phyloP scores from a whole-genome alignment of 2,329 filamentous ascomycete species.

The Pseudodiploospora longispora region DNA sequence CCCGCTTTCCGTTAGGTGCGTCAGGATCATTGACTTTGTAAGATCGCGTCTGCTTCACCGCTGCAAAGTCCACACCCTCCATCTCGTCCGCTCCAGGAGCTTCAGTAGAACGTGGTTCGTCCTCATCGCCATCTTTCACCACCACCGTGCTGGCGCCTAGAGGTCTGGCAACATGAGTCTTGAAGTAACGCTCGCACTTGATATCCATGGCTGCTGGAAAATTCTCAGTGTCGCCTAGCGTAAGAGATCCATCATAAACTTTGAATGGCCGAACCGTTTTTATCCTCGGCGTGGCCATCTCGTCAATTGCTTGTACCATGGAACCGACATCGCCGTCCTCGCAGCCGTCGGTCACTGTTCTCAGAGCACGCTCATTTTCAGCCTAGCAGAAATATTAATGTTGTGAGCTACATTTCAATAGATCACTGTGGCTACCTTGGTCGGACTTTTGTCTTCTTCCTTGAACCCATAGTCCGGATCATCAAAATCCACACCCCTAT shows the following conservation, averaged over 20 bases:
- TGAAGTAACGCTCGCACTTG: conserved; percentile 83
- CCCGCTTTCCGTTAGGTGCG: conserved; percentile 68
- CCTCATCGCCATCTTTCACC: conserved; percentile 40
- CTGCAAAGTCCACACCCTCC: conserved; percentile 50
- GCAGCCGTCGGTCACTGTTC: conserved; percentile 57
- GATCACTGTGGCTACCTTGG: conserved; percentile 48
- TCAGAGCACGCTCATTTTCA: conserved; percentile 64
- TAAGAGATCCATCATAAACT: conserved; percentile 71
- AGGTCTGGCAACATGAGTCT: conserved; percentile 68
- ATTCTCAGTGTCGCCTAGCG: conserved; percentile 66
- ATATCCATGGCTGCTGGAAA: conserved; percentile 73
- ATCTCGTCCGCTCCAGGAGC: conserved; percentile 40
- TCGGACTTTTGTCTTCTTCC: conserved; percentile 71
- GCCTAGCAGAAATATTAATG: conserved; percentile 16
- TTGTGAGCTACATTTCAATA: background rate
- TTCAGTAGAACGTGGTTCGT: conserved; percentile 40
- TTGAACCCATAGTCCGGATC: conserved; percentile 84
- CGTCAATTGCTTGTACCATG: conserved; percentile 73
- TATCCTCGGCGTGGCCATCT: conserved; percentile 67
- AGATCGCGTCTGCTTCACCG: conserved; percentile 67
- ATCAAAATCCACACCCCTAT: conserved; percentile 85
- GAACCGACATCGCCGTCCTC: conserved; percentile 68
- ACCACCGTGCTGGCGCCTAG: conserved; percentile 74
- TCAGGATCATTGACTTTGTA: conserved; percentile 74
- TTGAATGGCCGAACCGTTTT: conserved; percentile 70